Base-by-base conservation (phyloP, 2,329 filamentous ascomycete genomes). In the Fusarium compactum region DNA sequence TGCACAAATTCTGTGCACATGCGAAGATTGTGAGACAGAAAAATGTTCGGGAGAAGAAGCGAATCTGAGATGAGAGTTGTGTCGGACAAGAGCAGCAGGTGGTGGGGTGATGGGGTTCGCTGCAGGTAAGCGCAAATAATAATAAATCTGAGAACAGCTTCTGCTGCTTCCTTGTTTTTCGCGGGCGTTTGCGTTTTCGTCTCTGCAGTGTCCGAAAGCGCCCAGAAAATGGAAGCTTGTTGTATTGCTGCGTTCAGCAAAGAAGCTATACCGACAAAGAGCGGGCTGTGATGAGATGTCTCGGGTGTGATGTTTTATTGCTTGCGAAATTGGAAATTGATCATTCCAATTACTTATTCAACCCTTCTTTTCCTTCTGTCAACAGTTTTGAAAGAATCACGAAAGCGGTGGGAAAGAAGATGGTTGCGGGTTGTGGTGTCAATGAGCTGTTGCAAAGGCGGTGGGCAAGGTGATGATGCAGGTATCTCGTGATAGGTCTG, bases 401-500 rank as follows among this genome's bases (percentile, higher is more conserved):
- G 53, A 54, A 57, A 53, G 38, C 64, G 47, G 56, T 34, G 22
- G 22, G 24, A 38, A 3, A 20, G 38, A 29, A 45, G 51, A 70
- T 38, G 68, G n/a, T 58, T 71, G 64, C 68, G 34, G 69, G 52
- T 51, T 48, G 46, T 52, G 20, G 50, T 51, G 22, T 52, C 41
- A 45, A 45, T 70, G 40, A 52, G 46, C 53, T 27, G 47, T 32
- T 54, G 45, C 34, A 67, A 71, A 64, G 57, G 69, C 69, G 69
- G 69, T 71, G 69, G 69, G 54, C 51, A 48, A 52, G 10, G 34
- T 11, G 34, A 47, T 45, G 50, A 53, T 43, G 53, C 47, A 22
- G 58, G 62, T 66, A 62, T 70, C 65, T 71, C 69, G 69, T 71
- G 69, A 71, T 71, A 25, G 41, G 41, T 44, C 46, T 24, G 51